Conservation (phyloP, 2,329 filamentous ascomycete genomes). For the Aspergillus texensis region DNA sequence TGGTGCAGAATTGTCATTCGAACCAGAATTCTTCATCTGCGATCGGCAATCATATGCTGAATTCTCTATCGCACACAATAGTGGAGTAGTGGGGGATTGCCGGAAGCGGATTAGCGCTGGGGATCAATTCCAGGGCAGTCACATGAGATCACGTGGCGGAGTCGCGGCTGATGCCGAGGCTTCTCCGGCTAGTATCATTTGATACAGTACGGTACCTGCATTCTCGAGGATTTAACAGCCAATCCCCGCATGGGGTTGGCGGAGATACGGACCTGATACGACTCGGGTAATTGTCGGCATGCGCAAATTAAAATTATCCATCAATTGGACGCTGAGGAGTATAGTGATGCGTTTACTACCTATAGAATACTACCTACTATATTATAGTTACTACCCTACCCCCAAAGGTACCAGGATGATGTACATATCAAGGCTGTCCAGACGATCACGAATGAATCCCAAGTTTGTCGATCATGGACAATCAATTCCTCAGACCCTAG, state of each 20-base stretch:
- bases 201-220: constrained; percentile 8
- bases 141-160: constrained; percentile 6
- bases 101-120: not conserved
- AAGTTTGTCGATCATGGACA: not conserved
- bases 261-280: constrained; percentile 18
- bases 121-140: not conserved
- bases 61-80: constrained; percentile 6
- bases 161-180: not conserved
- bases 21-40: constrained; percentile 2
- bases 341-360: not conserved
- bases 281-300: constrained; percentile 22
- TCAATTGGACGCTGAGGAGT: not conserved
- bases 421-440: not conserved
- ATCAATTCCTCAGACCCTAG: not conserved
- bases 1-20: constrained; percentile 9
- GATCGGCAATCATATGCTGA: constrained; percentile 1
- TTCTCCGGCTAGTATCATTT: not conserved
- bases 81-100: constrained; percentile 4
- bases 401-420: not conserved
- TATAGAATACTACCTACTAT: not conserved
- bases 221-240: not conserved
- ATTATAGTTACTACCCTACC: not conserved
- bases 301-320: constrained; percentile 1
- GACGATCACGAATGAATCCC: not conserved
- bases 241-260: constrained; percentile 7